Evolutionary conservation across 805 yeast genomes (phyloP).

Genomic region (Nakazawaea wickerhamii): DNA sequence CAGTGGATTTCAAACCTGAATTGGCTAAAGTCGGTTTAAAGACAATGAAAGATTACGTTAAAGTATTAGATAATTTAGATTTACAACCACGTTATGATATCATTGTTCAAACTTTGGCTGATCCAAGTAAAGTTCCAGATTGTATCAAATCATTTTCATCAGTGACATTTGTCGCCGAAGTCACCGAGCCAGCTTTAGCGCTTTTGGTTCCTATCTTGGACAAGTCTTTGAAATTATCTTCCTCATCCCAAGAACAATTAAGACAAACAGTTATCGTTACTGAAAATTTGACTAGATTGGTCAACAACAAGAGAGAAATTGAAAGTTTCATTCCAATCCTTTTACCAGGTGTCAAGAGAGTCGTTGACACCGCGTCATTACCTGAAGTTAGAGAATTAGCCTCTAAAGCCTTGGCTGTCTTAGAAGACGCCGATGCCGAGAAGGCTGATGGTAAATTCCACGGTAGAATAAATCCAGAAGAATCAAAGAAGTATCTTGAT

Average conservation of each 20-base stretch:
- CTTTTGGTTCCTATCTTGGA: conserved; percentile 87
- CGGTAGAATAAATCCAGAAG: conserved; percentile 59
- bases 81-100: conserved; percentile 78
- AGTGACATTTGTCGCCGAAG: conserved; percentile 97
- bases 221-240: conserved; percentile 79
- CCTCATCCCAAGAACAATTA: conserved; percentile 91
- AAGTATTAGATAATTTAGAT: conserved; percentile 88
- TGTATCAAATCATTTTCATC: conserved; percentile 87
- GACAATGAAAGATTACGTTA: conserved; percentile 65
- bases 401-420: conserved; percentile 73
- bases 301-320: conserved; percentile 88
- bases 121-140: conserved; percentile 82
- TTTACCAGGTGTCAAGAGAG: conserved; percentile 88
- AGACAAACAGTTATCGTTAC: conserved; percentile 96
- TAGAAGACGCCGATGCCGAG: conserved; percentile 73
- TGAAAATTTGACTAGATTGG: conserved; percentile 92
- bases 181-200: conserved; percentile 91
- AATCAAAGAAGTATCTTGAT: conserved; percentile 41
- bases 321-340: conserved; percentile 80
- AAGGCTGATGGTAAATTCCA: conserved; percentile 67
- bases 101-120: conserved; percentile 83
- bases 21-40: conserved; percentile 79
- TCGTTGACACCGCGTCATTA: conserved; percentile 81
- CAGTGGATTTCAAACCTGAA: conserved; percentile 96
- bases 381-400: conserved; percentile 97